These are phyloP conservation scores for Penicillium ochrochloron DNA, from an alignment of 495 filamentous ascomycete genomes.

Conservation along the genomic window DNA sequence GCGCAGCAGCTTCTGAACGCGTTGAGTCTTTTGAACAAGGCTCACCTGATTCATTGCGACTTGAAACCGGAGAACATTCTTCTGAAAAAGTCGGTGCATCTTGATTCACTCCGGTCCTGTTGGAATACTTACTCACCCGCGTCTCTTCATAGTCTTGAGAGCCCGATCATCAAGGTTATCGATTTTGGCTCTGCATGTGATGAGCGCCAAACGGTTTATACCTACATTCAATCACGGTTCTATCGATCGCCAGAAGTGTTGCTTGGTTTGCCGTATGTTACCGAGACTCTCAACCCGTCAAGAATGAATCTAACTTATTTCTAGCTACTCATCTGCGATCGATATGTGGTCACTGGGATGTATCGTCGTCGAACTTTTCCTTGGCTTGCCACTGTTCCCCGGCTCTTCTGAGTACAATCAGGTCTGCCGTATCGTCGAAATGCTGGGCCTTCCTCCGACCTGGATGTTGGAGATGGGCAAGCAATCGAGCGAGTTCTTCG, in stretches of 20 bases:
- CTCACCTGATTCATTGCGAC: conserved; percentile 96
- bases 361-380: conserved; percentile 97
- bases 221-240: conserved; percentile 98
- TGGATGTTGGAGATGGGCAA: conserved; percentile 99
- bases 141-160: conserved; percentile 70
- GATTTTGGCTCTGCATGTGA: conserved; percentile 99
- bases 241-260: conserved; percentile 97
- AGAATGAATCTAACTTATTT: not conserved
- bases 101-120: not conserved
- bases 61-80: conserved; percentile 98
- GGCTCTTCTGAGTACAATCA: conserved; percentile 99
- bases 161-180: conserved; percentile 99
- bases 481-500: conserved; percentile 96
- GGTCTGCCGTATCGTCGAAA: conserved; percentile 95
- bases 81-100: conserved; percentile 81
- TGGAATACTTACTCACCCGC: not conserved
- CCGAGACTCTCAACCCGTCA: no score
- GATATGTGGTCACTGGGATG: conserved; percentile 99
- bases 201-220: conserved; percentile 98
- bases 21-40: conserved; percentile 91
- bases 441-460: conserved; percentile 93
- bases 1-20: conserved; percentile 96
- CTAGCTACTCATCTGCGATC: conserved; percentile 94
- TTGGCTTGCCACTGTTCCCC: conserved; percentile 93
- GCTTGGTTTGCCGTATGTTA: conserved; percentile 76